Evolutionary conservation across 208 protist genomes (phyloP).

Genomic region (Acanthamoeba triangularis): DNA sequence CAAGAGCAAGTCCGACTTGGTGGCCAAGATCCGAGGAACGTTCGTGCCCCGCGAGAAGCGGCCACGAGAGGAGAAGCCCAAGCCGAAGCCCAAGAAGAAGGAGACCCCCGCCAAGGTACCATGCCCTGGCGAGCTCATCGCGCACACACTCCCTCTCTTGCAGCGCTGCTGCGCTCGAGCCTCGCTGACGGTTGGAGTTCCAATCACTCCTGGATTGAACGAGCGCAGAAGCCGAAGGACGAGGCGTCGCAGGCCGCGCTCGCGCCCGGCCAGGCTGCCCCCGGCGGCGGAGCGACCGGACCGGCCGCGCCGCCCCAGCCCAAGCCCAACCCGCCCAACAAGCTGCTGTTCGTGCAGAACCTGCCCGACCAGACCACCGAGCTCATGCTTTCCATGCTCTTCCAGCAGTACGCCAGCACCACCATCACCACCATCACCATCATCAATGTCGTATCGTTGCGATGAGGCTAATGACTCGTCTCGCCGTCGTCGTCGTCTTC

Average conservation of each 20-base stretch:
- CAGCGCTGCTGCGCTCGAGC: too few species aligned
- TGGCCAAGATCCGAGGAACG: slow-evolving; percentile 87
- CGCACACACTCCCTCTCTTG: too few species aligned
- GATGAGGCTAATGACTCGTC: too few species aligned
- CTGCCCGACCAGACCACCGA: slow-evolving; percentile 86
- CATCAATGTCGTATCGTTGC: not conserved
- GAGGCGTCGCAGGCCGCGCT: not conserved
- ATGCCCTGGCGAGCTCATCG: not conserved
- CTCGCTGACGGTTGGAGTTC: not conserved
- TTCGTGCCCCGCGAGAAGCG: slow-evolving; percentile 81
- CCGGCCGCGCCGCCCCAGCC: slow-evolving; percentile 61
- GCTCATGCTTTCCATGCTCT: slow-evolving; percentile 88
- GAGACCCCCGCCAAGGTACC: slow-evolving; percentile 28
- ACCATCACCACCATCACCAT: not conserved
- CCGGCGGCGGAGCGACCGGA: not conserved
- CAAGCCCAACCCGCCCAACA: slow-evolving; percentile 83
- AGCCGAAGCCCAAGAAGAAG: slow-evolving; percentile 77
- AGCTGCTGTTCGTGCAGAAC: slow-evolving; percentile 90
- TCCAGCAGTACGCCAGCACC: slow-evolving; percentile 84
- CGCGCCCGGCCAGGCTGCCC: not conserved
- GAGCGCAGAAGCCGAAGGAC: slow-evolving; percentile 39
- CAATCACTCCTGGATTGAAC: not conserved
- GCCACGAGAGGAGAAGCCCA: slow-evolving; percentile 79
- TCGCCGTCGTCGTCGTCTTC: not conserved
- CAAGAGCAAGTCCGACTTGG: slow-evolving; percentile 87